Conservation (phyloP, 169 alveolate genomes). For the Eimeria tenella region DNA sequence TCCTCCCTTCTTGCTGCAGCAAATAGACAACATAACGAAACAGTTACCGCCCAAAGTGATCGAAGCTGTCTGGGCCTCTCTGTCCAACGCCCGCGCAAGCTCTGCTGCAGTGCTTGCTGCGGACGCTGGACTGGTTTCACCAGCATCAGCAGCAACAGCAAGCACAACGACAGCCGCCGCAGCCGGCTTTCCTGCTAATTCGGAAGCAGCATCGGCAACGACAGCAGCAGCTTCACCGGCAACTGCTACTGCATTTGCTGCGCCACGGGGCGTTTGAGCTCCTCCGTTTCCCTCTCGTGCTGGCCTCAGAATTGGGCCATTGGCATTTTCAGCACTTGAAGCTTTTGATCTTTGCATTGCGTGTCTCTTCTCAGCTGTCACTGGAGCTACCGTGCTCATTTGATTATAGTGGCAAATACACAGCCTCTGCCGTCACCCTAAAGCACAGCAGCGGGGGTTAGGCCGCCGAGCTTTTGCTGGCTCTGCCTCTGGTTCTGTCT, state of each 20-base stretch:
- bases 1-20: neutral
- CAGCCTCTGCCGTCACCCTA: too few species aligned
- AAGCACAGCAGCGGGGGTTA: too few species aligned
- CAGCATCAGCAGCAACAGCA: neutral
- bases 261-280: too few species aligned
- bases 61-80: constrained; percentile 68
- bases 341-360: too few species aligned
- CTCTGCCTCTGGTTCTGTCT: too few species aligned
- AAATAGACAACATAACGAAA: constrained; percentile 64
- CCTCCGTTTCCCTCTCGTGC: too few species aligned
- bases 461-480: too few species aligned
- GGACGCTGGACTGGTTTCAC: neutral
- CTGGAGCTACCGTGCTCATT: too few species aligned
- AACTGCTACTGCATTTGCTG: neutral
- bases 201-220: neutral
- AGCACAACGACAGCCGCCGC: neutral
- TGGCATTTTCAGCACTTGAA: too few species aligned
- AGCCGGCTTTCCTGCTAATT: neutral
- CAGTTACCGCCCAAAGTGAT: constrained; percentile 68
- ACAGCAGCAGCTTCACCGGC: neutral
- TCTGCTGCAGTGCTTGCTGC: neutral
- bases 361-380: too few species aligned
- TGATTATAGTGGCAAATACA: too few species aligned
- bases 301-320: too few species aligned
- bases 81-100: constrained; percentile 57